Base-by-base conservation (phyloP, 176 grass and related monocot species). In the Cenchrus fungigraminus region DNA sequence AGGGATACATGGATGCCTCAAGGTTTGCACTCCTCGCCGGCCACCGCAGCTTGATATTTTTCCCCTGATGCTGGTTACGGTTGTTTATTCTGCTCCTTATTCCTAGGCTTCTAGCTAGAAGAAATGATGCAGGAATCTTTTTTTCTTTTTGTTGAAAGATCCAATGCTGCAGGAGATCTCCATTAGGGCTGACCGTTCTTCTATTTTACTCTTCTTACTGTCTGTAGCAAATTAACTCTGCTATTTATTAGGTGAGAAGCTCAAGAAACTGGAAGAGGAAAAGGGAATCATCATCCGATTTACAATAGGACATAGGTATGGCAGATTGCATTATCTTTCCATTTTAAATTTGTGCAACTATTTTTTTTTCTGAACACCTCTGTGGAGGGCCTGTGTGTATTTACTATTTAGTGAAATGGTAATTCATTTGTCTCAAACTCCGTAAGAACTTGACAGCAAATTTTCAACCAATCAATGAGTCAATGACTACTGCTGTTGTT, bases 1-100 rank as follows among this genome's bases (percentile, higher is more conserved):
- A 91, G 97, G 81, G 80, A 90, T 73, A 95, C 93, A 9, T 98
- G 97, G 97, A 95, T 98, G 93, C 93, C 91, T 60, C 91, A 94
- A 95, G 97, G 97, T 98, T 90, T 71, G 71, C 44, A 50, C 11
- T 86, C 28, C n/a, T 6, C 63, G 42, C 55, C 17, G 55, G 55
- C 55, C 59, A 44, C 6, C n/a, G 52, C 45, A 9, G 17, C 16
- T 70, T 74, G 43, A 52, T 66, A 59, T 46, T 58, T 12, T 43
- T 25, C 28, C 19, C 2, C 69, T 58, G 72, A 68, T 53, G 8
- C 28, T 61, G 53, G 4, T 9, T 49, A 55, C 47, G 81, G 28
- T 65, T 50, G 37, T 44, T 65, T 77, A 62, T 12, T 75, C 29
- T 42, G 9, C 29, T 82, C 5, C 14, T 79, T 67, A 12, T 62